phyloP scores from a whole-genome alignment of 345 rosid genomes.

The Gossypium rotundifolium region DNA sequence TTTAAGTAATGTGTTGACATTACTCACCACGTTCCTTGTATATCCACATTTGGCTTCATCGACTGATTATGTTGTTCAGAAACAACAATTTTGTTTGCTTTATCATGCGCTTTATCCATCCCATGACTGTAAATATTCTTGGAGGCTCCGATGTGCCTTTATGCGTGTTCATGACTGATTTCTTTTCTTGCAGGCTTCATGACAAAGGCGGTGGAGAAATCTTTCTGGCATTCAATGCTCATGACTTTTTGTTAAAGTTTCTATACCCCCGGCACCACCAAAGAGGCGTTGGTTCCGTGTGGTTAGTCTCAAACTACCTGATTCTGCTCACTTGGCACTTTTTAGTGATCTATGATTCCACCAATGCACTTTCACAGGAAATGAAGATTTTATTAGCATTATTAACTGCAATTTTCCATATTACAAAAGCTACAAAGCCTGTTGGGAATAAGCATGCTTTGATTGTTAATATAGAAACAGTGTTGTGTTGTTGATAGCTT shows the following conservation, averaged over 20 bases:
- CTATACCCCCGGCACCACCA: slow-evolving; percentile 55
- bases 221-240: slow-evolving; percentile 79
- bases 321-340: background rate
- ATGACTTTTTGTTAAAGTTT: slow-evolving; percentile 53
- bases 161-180: background rate
- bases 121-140: background rate
- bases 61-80: background rate
- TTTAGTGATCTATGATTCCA: background rate
- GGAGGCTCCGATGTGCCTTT: background rate
- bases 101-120: background rate
- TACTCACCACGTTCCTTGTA: background rate
- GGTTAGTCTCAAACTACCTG: slow-evolving; percentile 40
- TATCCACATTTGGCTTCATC: background rate
- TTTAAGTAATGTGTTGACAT: background rate
- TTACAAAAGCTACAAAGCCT: background rate
- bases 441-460: background rate
- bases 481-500: background rate
- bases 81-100: background rate
- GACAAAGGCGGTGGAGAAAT: slow-evolving; percentile 49
- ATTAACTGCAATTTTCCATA: background rate
- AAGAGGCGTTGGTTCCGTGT: slow-evolving; percentile 70
- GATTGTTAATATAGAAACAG: background rate
- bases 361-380: background rate
- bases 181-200: slow-evolving; percentile 52
- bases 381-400: background rate